phyloP scores from a whole-genome alignment of 75 land plant genomes.

The Isoetes taiwanensis region DNA sequence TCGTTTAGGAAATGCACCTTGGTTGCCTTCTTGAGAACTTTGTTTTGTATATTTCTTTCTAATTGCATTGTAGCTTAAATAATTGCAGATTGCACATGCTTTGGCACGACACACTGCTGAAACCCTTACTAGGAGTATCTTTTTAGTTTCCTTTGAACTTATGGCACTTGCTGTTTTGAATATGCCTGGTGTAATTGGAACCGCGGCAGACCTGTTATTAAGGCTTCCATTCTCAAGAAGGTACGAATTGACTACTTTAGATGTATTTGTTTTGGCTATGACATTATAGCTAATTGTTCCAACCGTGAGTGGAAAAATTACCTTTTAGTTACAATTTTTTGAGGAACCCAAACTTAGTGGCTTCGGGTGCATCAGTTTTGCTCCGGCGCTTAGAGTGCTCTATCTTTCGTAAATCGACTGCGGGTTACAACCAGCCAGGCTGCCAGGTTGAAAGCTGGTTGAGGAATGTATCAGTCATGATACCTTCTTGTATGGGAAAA shows the following conservation, averaged over 20 bases:
- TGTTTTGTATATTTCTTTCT: neutral
- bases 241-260: conserved; percentile 30
- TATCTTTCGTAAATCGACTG: too few species aligned
- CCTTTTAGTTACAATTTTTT: too few species aligned
- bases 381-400: too few species aligned
- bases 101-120: conserved; percentile 89
- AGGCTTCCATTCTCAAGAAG: conserved; percentile 86
- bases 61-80: too few species aligned
- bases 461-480: too few species aligned
- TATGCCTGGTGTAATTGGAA: conserved; percentile 55
- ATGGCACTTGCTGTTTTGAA: conserved; percentile 52
- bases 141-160: conserved; percentile 60
- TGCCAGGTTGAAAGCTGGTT: too few species aligned
- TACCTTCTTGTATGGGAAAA: too few species aligned
- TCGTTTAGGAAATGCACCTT: too few species aligned
- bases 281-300: neutral
- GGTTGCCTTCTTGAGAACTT: neutral
- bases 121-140: conserved; percentile 62
- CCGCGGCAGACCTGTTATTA: conserved; percentile 63
- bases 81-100: conserved; percentile 79
- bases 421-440: too few species aligned
- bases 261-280: neutral
- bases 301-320: too few species aligned
- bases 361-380: too few species aligned
- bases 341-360: too few species aligned